Base-by-base conservation (phyloP, 176 grass and related monocot species). In the Oropetium thomaeum region DNA sequence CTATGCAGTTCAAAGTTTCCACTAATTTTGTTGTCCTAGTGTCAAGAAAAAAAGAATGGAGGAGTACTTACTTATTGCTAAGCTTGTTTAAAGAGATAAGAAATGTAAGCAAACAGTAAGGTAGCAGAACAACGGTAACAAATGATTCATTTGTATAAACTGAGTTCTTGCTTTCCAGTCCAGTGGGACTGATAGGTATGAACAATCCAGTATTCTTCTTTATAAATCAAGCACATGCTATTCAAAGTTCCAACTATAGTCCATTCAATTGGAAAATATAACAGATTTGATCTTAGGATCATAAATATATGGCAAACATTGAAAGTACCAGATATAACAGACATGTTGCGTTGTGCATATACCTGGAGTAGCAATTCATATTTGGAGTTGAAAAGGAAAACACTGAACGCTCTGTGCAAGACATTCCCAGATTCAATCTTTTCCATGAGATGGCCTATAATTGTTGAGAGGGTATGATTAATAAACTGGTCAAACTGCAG, bases 311-410 rank as follows among this genome's bases (percentile, higher is more conserved):
- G 45, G 77, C 65, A 35, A 22, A 52, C 28, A 58, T 6, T 65
- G 30, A 13, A 58, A 48, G 42, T 20, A 65, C 27, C 9, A 35
- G 45, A n/a, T 28, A 60, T 11, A 15, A 58, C 16, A 81, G 53
- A 42, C 19, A 62, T 33, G 51, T 62, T 74, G 27, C 45, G 5
- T n/a, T 52, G 41, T 70, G 65, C 5, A 30, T 42, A 57, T 87
- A 96, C 89, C 92, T 97, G 87, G 32, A 97, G 93, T 10, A 97
- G 66, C 49, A 97, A 78, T 62, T 97, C 93, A 38, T 84, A 93
- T 73, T 93, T 93, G 63, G 93, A 90, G 75, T 97, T 93, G 82
- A 97, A 93, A 62, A 97, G 82, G 63, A 97, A 97, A 82, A 97
- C 76, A 59, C 93, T 97, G 79, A 97, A 97, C 5, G 90, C 90